A percentile compares a stretch with the other conserved stretches of the same genome.
Conservation (phyloP, 805 yeast genomes). For the Lipomyces chichibuensis region DNA sequence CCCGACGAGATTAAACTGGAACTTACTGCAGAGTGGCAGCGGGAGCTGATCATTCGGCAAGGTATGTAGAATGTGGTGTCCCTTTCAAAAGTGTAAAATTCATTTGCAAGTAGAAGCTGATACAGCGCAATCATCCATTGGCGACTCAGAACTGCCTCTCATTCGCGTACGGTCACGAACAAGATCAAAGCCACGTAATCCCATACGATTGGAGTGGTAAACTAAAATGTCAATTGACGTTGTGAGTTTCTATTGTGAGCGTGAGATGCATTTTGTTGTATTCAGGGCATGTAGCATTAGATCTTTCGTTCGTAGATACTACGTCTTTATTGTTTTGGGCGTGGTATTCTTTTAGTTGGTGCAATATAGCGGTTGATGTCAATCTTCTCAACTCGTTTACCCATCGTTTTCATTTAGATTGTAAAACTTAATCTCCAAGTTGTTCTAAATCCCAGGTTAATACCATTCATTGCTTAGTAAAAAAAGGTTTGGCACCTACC, state of each 20-base stretch:
- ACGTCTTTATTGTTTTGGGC: background rate
- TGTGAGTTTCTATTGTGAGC: background rate
- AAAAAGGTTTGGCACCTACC: background rate
- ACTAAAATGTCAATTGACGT: background rate
- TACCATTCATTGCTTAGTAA: background rate
- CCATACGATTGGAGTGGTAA: constrained; percentile 18
- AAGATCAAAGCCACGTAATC: constrained; percentile 1
- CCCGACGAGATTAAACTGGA: constrained; percentile 11
- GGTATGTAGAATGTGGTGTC: constrained; percentile 6
- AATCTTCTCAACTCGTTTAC: background rate
- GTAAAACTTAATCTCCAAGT: background rate
- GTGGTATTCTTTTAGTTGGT: background rate
- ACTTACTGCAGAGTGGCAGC: constrained; percentile 19
- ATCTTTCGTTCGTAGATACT: background rate
- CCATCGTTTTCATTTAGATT: background rate
- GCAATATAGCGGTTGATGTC: background rate
- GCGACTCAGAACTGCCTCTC: constrained; percentile 23
- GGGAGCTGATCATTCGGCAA: constrained; percentile 18
- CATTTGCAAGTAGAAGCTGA: constrained; percentile 8
- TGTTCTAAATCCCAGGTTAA: background rate
- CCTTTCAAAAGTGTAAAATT: background rate
- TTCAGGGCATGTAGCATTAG: background rate
- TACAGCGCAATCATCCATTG: constrained; percentile 20
- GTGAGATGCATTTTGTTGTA: background rate
- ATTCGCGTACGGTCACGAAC: constrained; percentile 3